A percentile compares a stretch with the other conserved stretches of the same genome.
Evolutionary conservation across 352 stramenopile genomes (phyloP).

Genomic region (Phytophthora fragariaefolia): DNA sequence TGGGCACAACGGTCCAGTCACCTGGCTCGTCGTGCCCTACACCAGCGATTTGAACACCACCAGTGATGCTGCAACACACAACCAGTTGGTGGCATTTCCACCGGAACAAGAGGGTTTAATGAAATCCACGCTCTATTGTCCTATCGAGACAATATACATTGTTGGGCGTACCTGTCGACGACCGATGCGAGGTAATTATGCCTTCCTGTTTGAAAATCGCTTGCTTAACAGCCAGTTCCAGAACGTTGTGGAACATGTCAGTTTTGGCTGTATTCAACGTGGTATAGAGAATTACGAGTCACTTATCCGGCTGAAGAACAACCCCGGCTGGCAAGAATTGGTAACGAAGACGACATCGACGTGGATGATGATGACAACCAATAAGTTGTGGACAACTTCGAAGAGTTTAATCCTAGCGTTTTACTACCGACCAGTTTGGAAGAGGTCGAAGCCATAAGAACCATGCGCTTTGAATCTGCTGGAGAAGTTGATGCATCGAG

Average conservation of each 20-base stretch:
- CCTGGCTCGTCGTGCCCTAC: too few relatives aligned
- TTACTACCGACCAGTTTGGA: neutral
- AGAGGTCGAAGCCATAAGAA: neutral
- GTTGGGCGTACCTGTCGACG: conserved; percentile 7
- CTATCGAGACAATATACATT: conserved; percentile 8
- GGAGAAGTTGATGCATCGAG: neutral
- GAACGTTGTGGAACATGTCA: too few relatives aligned
- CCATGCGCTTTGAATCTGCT: neutral
- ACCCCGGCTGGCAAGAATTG: too few relatives aligned
- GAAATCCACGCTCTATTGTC: conserved; percentile 2
- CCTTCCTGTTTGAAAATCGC: too few relatives aligned
- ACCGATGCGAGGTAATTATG: neutral
- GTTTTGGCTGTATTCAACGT: too few relatives aligned
- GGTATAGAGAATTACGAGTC: too few relatives aligned
- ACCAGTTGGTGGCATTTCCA: conserved; percentile 6
- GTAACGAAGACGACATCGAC: neutral
- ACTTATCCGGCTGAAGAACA: too few relatives aligned
- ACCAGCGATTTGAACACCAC: too few relatives aligned
- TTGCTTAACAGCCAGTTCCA: too few relatives aligned
- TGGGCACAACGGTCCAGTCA: too few relatives aligned
- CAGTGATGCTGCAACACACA: conserved; percentile 4
- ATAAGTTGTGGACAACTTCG: neutral
- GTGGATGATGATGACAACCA: neutral
- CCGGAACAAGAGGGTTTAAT: conserved; percentile 12
- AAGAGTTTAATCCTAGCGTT: neutral